phyloP scores from a whole-genome alignment of 139 green algal species.

The Nannochloris sp. region DNA sequence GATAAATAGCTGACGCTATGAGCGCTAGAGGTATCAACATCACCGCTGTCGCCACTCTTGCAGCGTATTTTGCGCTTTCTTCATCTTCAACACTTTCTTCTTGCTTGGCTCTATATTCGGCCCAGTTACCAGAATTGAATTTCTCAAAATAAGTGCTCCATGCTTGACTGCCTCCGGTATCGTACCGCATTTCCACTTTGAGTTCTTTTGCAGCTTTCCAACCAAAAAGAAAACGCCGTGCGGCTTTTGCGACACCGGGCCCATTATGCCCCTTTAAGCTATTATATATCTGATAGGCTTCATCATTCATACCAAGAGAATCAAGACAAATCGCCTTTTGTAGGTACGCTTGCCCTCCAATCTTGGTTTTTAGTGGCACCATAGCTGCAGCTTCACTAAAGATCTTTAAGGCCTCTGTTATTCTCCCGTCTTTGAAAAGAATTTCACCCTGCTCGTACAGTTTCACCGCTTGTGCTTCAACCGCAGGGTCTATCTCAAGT shows the following conservation, averaged over 20 bases:
- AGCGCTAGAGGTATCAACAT: constrained; percentile 17
- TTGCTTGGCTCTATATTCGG: constrained; percentile 10
- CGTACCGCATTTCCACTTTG: constrained; percentile 34
- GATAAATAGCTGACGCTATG: constrained; percentile 6
- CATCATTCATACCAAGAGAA: constrained; percentile 48
- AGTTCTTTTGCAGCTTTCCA: constrained; percentile 57
- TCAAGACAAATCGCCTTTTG: constrained; percentile 80
- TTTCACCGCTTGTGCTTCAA: constrained; percentile 25
- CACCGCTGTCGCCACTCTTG: constrained; percentile 12
- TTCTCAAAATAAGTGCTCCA: constrained; percentile 35
- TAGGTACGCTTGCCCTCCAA: constrained; percentile 62
- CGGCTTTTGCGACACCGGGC: constrained; percentile 43
- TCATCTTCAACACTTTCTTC: constrained; percentile 12
- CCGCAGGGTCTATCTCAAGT: constrained; percentile 44
- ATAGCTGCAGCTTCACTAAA: constrained; percentile 22
- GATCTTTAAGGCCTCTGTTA: constrained; percentile 28
- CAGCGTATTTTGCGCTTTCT: not conserved
- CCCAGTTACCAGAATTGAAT: not conserved
- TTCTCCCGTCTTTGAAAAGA: constrained; percentile 31
- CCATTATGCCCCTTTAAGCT: constrained; percentile 40
- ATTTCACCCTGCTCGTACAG: constrained; percentile 34
- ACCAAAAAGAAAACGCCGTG: constrained; percentile 71
- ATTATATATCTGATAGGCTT: constrained; percentile 63
- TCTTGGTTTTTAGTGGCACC: constrained; percentile 22
- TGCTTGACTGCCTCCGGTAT: constrained; percentile 2